Conservation (phyloP, 768 basidiomycete genomes). For the Mycena metata region DNA sequence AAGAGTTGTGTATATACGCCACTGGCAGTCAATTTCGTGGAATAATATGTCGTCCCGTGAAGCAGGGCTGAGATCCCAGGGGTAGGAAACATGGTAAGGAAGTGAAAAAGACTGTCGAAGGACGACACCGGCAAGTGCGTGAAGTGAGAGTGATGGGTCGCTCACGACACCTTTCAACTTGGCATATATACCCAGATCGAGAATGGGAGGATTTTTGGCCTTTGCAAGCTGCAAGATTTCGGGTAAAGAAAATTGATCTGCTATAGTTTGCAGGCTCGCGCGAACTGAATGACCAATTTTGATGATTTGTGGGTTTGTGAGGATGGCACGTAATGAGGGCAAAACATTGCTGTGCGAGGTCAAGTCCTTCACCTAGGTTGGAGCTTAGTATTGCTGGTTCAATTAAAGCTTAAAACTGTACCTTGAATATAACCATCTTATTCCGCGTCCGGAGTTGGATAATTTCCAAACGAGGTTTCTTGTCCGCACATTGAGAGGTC, state of each 20-base stretch:
- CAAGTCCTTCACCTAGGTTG: neutral
- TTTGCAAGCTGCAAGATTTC: neutral
- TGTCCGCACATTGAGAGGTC: neutral
- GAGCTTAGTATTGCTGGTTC: neutral
- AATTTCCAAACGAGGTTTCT: neutral
- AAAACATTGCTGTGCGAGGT: conserved; percentile 6
- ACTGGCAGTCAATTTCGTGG: neutral
- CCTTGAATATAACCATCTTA: neutral
- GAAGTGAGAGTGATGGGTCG: neutral
- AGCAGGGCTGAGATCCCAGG: neutral
- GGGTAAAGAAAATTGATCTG: neutral
- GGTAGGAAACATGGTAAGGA: neutral
- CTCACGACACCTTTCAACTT: neutral
- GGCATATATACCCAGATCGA: conserved; percentile 8
- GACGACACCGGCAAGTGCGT: neutral
- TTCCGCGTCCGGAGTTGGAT: conserved; percentile 1
- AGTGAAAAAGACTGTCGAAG: neutral
- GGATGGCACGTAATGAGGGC: neutral
- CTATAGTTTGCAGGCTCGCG: neutral
- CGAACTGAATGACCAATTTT: conserved; percentile 1
- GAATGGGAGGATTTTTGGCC: neutral
- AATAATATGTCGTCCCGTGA: too few relatives aligned
- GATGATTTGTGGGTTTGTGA: neutral
- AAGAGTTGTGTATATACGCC: neutral
- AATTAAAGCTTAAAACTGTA: neutral